Base-by-base conservation (phyloP, 768 basidiomycete species). In the Collybiopsis confluens region DNA sequence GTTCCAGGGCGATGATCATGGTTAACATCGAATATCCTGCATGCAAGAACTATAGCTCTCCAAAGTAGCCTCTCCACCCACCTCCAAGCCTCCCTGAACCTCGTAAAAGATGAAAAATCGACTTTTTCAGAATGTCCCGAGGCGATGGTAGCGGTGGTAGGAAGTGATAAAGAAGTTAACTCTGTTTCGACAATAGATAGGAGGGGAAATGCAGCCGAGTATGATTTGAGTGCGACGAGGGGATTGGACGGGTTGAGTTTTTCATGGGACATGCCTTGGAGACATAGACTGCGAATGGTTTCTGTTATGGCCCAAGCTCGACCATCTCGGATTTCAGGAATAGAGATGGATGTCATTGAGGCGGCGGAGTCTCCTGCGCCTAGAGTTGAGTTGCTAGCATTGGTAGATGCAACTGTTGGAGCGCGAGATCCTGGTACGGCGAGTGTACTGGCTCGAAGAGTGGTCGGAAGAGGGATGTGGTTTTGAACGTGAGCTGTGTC, bases 251-350 rank as follows among this genome's bases (percentile, higher is more conserved):
- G 77, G 38, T 72, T 67, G 13, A 89, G 68, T 41, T 70, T 77
- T 64, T 96, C 93, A 52, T 79, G 68, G 3, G 80, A 81, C 84
- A 95, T 89, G 90, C 92, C 92, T 75, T 88, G 80, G 23, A 94
- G 69, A 66, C 90, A 92, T 44, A 85, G 69, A 46, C 87, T 88
- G 35, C 92, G 80, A 54, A 94, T 69, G 2, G 83, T 77, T 64
- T 94, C 91, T 13, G 79, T 74, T 59, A 86, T 73, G 0, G 83
- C 79, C 89, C 88, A 92, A 23, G 77, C 80, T 61, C 80, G 77
- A 15, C 86, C 88, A 61, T 90, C 86, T 47, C 73, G 74, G 45
- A 90, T 77, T 56, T 87, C 84, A 3, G 80, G 69, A 23, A 73
- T 61, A 4, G 72, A 71, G 1, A 71, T 59, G 18, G 76, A 65